Conservation (phyloP, 2,329 filamentous ascomycete genomes). For the Dactylellina drechsleri region DNA sequence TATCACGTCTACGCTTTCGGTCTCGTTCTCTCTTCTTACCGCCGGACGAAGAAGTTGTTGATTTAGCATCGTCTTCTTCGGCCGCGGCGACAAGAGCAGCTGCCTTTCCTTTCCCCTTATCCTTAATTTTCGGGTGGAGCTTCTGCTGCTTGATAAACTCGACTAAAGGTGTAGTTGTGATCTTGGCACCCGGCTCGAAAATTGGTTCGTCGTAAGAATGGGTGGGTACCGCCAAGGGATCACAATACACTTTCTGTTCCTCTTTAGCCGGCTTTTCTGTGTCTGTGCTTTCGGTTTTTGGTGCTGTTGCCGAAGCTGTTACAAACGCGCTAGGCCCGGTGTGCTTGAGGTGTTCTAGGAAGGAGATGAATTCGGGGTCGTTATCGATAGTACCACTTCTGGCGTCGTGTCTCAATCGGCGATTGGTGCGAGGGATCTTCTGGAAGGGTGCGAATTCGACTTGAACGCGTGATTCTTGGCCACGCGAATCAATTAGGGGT, state of each 20-base stretch:
- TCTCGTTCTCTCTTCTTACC: slow-evolving; percentile 49
- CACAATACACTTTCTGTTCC: slow-evolving; percentile 56
- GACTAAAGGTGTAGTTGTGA: slow-evolving; percentile 86
- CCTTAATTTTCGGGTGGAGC: slow-evolving; percentile 67
- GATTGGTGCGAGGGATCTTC: slow-evolving; percentile 73
- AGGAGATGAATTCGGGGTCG: slow-evolving; percentile 93
- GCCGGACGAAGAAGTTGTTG: slow-evolving; percentile 36
- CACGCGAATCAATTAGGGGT: slow-evolving; percentile 83
- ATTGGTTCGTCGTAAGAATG: slow-evolving; percentile 53
- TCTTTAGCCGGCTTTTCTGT: slow-evolving; percentile 66
- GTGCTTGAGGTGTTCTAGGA: slow-evolving; percentile 86
- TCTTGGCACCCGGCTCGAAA: slow-evolving; percentile 65
- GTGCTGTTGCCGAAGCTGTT: slow-evolving; percentile 60
- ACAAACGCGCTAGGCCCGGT: slow-evolving; percentile 66
- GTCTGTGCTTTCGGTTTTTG: slow-evolving; percentile 66
- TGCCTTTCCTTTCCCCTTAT: slow-evolving; percentile 57
- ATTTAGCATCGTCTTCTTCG: slow-evolving; percentile 49
- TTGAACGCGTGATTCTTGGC: slow-evolving; percentile 65
- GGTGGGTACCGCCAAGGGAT: slow-evolving; percentile 56
- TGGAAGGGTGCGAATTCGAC: slow-evolving; percentile 86
- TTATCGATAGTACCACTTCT: slow-evolving; percentile 96
- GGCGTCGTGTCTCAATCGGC: slow-evolving; percentile 79
- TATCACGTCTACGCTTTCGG: slow-evolving; percentile 48
- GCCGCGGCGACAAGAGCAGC: slow-evolving; percentile 35
- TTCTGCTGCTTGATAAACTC: slow-evolving; percentile 93